Evolutionary conservation across 179 eudicot genomes (phyloP), one percentile per base, ranked within the genome.

Genomic region (Drosera spatulata): DNA sequence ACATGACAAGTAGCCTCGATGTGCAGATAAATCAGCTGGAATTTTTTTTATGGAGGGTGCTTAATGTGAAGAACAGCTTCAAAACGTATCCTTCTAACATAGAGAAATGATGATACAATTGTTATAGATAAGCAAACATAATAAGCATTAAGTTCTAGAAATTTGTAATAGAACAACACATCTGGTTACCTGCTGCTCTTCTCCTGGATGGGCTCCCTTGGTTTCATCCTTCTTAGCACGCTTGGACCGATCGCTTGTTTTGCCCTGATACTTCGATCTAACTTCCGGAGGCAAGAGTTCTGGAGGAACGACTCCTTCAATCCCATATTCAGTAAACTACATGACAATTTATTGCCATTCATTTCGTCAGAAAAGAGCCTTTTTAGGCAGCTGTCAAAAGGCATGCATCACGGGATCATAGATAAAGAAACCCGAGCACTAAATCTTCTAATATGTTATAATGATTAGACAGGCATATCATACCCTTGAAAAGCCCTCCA

Each of bases 401-500:
- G 2, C 6, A 43, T 43, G 45, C 6, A 43, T 50, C 33, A 22
- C 33, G 45, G 45, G 6, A 42, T 3, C 45, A 43, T 43, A 43
- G 45, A 43, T 4, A 43, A 52, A 10, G 33, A 14, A 33, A 52
- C 0, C 0, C 7, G 37, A 52, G 15, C 37, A 14, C 53, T 10
- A 12, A 47, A 12, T 52, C 7, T 10, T 33, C 3, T 52, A n/a
- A 33, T n/a, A n/a, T 52, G 14, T 52, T 52, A 52, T n/a, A 22
- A 22, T 22, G 33, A 13, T 33, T 33, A 52, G 10, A 10, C 22
- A 10, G 53, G 53, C 53, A 50, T 10, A 50, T 50, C 45, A 43
- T 80, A 89, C 99, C 68, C 82, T 82, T 44, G 99, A 93, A 77
- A 93, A 93, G 59, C 88, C 97, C 66, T 93, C 99, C 80, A 93